A percentile compares a stretch with the other conserved stretches of the same genome.
phyloP scores from a whole-genome alignment of 139 green algal genomes.

The Pedinophyceae sp. region DNA sequence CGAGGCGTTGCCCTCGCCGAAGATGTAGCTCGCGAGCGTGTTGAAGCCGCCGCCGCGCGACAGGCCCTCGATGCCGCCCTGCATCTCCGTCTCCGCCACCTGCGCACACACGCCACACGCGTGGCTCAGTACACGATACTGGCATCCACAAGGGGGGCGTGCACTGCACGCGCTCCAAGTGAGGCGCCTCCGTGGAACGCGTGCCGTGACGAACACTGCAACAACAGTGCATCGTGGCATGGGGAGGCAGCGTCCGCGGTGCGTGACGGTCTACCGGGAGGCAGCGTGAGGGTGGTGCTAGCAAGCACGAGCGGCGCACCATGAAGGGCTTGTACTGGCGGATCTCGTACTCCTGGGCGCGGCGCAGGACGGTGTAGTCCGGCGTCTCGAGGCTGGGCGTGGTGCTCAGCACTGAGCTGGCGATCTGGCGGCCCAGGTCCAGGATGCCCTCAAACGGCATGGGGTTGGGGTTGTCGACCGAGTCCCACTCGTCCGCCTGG shows the following conservation, averaged over 20 bases:
- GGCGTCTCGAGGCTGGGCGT: conserved; percentile 7
- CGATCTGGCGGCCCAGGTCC: neutral
- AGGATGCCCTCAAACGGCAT: neutral
- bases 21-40: conserved; percentile 5
- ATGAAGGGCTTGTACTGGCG: conserved; percentile 4
- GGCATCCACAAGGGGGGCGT: too few species aligned
- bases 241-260: too few species aligned
- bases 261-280: too few species aligned
- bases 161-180: too few species aligned
- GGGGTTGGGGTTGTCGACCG: neutral
- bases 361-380: conserved; percentile 1
- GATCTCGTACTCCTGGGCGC: conserved; percentile 5
- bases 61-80: neutral
- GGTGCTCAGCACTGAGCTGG: too few species aligned
- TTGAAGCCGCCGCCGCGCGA: conserved; percentile 4
- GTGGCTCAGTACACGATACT: too few species aligned
- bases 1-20: conserved; percentile 4
- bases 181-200: too few species aligned
- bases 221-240: too few species aligned
- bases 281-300: too few species aligned
- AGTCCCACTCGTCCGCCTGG: conserved; percentile 1
- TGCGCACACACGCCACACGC: too few species aligned
- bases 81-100: neutral
- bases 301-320: too few species aligned
- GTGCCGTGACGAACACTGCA: too few species aligned